Evolutionary conservation across 2,329 filamentous ascomycete species (phyloP), one percentile per base, ranked within the genome.

Genomic region (Colletotrichum sp.): DNA sequence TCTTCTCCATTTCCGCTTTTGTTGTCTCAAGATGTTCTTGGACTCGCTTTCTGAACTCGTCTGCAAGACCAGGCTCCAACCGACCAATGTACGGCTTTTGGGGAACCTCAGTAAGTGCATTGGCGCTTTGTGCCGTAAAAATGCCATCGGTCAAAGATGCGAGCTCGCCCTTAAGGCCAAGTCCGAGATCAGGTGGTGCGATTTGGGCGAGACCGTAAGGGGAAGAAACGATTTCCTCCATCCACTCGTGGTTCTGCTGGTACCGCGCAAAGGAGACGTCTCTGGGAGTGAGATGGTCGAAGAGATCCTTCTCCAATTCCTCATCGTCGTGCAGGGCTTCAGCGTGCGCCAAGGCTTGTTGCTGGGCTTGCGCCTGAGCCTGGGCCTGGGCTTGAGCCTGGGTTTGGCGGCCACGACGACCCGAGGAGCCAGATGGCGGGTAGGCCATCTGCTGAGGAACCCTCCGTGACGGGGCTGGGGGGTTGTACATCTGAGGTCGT

Each of bases 171-270:
- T 93, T 94, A 67, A 94, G 90, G 6, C 97, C 97, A 12, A 98
- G 88, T 1, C 96, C 96, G 39, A 98, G 91, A 82, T 98, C 96
- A 4, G 96, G 92, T 1, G 96, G 96, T 11, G 93, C 92, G 74
- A 99, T 98, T 82, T 98, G 95, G 66, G 91, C 91, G 77, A 96
- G 94, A 28, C 94, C 90, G 82, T 98, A 98, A 0, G 96, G 95
- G 2, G 96, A 98, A 1, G 94, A 95, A 70, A 98, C 91, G 32
- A 99, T 93, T 85, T 99, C 96, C 82, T 98, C 97, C 95, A 99
- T 98, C 97, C 96, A 98, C 83, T 98, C 95, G 81, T 99, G 96
- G 80, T 99, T 98, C 82, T 98, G 96, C 82, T 94, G 94, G 84
- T 98, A 99, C 71, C 97, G 92, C 78, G 93, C 92, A 76, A 95